Conservation (phyloP, 1,284 basidiomycete species). For the Vanrija pseudolonga region DNA sequence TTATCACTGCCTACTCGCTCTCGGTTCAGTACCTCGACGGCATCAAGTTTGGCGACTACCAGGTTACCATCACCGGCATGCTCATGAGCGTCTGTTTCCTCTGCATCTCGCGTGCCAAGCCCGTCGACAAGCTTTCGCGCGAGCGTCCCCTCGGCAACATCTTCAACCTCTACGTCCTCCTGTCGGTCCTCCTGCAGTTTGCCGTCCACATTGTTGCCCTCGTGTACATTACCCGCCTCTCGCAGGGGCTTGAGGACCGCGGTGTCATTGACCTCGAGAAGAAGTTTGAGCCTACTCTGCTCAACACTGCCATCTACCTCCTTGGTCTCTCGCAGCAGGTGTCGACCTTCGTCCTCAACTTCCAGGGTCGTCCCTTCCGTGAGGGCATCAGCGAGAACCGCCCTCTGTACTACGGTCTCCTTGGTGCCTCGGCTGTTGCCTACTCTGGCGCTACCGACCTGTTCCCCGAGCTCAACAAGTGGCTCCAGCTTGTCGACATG, state of each 20-base stretch:
- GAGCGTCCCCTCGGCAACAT: conserved; percentile 90
- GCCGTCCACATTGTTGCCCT: conserved; percentile 81
- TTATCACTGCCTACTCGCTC: conserved; percentile 92
- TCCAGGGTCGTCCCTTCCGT: conserved; percentile 93
- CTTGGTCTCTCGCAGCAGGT: conserved; percentile 91
- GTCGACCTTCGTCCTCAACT: conserved; percentile 94
- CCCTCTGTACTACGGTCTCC: conserved; percentile 82
- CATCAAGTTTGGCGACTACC: conserved; percentile 97
- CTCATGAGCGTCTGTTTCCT: conserved; percentile 96
- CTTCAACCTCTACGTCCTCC: conserved; percentile 88
- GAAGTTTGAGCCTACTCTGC: conserved; percentile 84
- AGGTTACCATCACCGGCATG: conserved; percentile 88
- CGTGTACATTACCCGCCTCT: conserved; percentile 83
- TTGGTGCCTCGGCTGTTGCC: conserved; percentile 80
- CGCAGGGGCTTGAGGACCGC: conserved; percentile 68
- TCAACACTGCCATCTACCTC: conserved; percentile 93
- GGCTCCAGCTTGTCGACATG: conserved; percentile 98
- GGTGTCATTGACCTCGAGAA: conserved; percentile 85
- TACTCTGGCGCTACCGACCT: conserved; percentile 92
- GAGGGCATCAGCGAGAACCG: conserved; percentile 92
- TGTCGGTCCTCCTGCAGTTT: conserved; percentile 87
- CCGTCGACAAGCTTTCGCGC: conserved; percentile 83
- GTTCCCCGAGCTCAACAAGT: conserved; percentile 89
- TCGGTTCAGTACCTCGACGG: conserved; percentile 95
- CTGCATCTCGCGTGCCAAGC: conserved; percentile 95